phyloP scores from a whole-genome alignment of 108 stramenopile species.

The Mediolabrus comicus region DNA sequence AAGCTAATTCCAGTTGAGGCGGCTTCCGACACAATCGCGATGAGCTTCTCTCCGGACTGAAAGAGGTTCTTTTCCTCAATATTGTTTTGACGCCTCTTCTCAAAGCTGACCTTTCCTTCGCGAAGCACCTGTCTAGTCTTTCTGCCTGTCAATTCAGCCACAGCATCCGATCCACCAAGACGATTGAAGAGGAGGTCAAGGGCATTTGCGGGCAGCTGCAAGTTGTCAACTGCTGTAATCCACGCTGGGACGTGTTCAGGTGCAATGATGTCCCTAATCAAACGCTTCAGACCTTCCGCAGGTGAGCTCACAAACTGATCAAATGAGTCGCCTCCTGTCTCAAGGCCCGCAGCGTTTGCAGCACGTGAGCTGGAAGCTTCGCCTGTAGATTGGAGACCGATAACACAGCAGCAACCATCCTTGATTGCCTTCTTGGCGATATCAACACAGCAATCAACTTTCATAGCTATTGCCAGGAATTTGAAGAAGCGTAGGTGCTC shows the following conservation, averaged over 20 bases:
- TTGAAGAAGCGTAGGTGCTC: conserved; percentile 73
- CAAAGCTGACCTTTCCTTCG: conserved; percentile 18
- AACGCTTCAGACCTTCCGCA: conserved; percentile 10
- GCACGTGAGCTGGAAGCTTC: conserved; percentile 50
- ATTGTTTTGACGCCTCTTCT: conserved; percentile 27
- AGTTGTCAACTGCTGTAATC: conserved; percentile 24
- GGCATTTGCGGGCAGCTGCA: conserved; percentile 52
- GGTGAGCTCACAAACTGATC: conserved; percentile 36
- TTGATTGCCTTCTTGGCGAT: conserved; percentile 51
- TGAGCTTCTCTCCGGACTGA: conserved; percentile 49
- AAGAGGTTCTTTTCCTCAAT: conserved; percentile 49
- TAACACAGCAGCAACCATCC: conserved; percentile 57
- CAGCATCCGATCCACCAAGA: conserved; percentile 52
- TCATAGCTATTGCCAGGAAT: conserved; percentile 55
- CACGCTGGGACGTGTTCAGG: conserved; percentile 23
- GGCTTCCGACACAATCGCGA: conserved; percentile 70
- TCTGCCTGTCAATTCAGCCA: conserved; percentile 79
- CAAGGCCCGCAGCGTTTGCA: conserved; percentile 26
- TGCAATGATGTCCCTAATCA: conserved; percentile 15
- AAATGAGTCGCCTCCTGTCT: conserved; percentile 10
- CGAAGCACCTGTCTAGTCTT: conserved; percentile 33
- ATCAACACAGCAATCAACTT: conserved; percentile 50
- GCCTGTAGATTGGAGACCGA: conserved; percentile 70
- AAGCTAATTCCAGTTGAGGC: conserved; percentile 57
- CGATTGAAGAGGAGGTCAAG: conserved; percentile 60